A percentile compares a stretch with the other conserved stretches of the same genome.
phyloP scores from a whole-genome alignment of 2,329 filamentous ascomycete species.

The Arthroderma sp. region DNA sequence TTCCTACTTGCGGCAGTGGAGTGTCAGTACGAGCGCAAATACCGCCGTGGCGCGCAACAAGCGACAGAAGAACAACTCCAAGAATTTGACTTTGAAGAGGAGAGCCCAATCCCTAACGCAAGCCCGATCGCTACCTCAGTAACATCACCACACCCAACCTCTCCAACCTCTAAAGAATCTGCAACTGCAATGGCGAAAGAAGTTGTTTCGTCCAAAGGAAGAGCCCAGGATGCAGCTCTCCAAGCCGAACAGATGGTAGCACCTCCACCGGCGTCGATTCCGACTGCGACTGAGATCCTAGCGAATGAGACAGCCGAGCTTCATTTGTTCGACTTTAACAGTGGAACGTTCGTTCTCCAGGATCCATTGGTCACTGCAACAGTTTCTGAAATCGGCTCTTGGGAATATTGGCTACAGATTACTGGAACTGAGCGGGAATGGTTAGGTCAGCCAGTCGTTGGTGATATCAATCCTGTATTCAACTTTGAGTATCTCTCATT shows the following conservation, averaged over 20 bases:
- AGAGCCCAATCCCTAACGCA: slow-evolving; percentile 48
- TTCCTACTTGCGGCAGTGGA: slow-evolving; percentile 76
- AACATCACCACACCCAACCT: slow-evolving; percentile 21
- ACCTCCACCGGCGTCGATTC: slow-evolving; percentile 49
- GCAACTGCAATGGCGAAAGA: slow-evolving; percentile 35
- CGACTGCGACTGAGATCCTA: slow-evolving; percentile 60
- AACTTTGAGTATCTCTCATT: slow-evolving; percentile 99
- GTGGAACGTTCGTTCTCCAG: slow-evolving; percentile 71
- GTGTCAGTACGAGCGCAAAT: slow-evolving; percentile 97
- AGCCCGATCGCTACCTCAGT: slow-evolving; percentile 45
- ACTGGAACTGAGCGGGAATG: slow-evolving; percentile 63
- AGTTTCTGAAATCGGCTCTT: slow-evolving; percentile 75
- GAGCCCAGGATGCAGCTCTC: slow-evolving; percentile 24
- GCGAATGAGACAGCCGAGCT: slow-evolving; percentile 68
- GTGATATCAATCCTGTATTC: slow-evolving; percentile 95
- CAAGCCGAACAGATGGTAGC: slow-evolving; percentile 44
- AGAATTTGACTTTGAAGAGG: slow-evolving; percentile 65
- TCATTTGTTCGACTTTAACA: slow-evolving; percentile 83
- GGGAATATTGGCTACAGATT: slow-evolving; percentile 94
- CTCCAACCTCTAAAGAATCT: slow-evolving; percentile 31
- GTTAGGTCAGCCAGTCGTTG: slow-evolving; percentile 72
- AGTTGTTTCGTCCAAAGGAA: slow-evolving; percentile 32
- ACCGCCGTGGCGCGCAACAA: slow-evolving; percentile 63
- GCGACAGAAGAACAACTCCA: slow-evolving; percentile 70
- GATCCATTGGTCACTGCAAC: slow-evolving; percentile 63